These are phyloP conservation scores for Coemansia sp. DNA, from an alignment of 192 early-diverging fungal species.

Conservation along the genomic window DNA sequence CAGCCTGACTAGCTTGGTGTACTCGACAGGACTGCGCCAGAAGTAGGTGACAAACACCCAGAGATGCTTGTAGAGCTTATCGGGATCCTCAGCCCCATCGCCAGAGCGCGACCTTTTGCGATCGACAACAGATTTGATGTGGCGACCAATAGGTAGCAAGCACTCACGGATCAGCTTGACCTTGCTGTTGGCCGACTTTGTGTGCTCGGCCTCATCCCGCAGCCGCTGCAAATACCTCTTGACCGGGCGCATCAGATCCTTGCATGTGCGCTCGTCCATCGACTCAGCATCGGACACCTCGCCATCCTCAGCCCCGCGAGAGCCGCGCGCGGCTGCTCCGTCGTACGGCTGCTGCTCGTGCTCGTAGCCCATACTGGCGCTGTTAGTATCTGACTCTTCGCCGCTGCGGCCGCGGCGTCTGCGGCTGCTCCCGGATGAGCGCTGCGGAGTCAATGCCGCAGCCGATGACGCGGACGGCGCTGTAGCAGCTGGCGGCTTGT, in stretches of 20 bases:
- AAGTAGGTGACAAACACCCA: conserved; percentile 71
- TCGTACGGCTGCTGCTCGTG: conserved; percentile 6
- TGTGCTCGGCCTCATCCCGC: conserved; percentile 51
- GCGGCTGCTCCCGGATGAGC: conserved; percentile 17
- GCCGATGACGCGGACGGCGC: conserved; percentile 9
- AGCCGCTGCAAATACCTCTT: conserved; percentile 57
- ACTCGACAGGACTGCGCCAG: conserved; percentile 60
- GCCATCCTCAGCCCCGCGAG: conserved; percentile 28
- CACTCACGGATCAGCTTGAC: conserved; percentile 56
- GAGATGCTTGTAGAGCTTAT: conserved; percentile 53
- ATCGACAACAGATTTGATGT: conserved; percentile 48
- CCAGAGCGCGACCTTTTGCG: conserved; percentile 33
- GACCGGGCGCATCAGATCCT: conserved; percentile 65
- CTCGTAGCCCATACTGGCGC: conserved; percentile 13
- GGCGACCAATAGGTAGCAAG: conserved; percentile 52
- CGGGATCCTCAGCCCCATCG: conserved; percentile 22
- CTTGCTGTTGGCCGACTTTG: conserved; percentile 51
- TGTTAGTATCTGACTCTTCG: conserved; percentile 29
- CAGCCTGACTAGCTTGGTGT: conserved; percentile 52
- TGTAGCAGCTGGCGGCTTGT: conserved; percentile 10
- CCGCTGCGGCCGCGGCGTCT: conserved; percentile 33
- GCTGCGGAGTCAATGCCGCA: conserved; percentile 7
- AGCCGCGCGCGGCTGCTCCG: conserved; percentile 1
- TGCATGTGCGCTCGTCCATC: conserved; percentile 63
- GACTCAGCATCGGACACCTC: conserved; percentile 46